These are phyloP conservation scores for Letharia columbiana DNA, from an alignment of 495 filamentous ascomycete genomes.

Conservation along the genomic window DNA sequence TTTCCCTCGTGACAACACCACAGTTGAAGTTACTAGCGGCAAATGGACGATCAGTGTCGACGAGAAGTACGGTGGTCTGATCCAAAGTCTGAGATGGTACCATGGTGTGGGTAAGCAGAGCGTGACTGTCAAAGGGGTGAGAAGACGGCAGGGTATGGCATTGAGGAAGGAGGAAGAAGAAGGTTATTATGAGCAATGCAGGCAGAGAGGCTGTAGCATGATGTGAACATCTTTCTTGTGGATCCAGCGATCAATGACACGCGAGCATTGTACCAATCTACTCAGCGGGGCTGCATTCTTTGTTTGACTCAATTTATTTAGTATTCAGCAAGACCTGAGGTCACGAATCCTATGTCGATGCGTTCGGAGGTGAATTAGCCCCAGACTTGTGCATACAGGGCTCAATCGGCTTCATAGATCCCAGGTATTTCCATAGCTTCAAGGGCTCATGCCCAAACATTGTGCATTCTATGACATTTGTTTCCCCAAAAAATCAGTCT, in stretches of 20 bases:
- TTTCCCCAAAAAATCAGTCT: not conserved
- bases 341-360: not conserved
- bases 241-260: not conserved
- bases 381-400: not conserved
- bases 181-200: conserved; percentile 54
- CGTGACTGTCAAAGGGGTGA: conserved; percentile 67
- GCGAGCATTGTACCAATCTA: not conserved
- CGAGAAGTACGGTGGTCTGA: conserved; percentile 53
- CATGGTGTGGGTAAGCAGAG: conserved; percentile 76
- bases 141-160: conserved; percentile 44
- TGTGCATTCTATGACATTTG: not conserved
- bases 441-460: not conserved
- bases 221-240: conserved; percentile 36
- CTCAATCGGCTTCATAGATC: not conserved
- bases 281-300: not conserved
- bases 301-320: not conserved
- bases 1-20: conserved; percentile 65
- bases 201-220: conserved; percentile 41
- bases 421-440: not conserved
- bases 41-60: conserved; percentile 78
- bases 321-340: not conserved
- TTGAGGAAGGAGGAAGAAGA: conserved; percentile 46
- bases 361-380: not conserved
- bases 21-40: conserved; percentile 68
- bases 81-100: conserved; percentile 83